Base-by-base conservation (phyloP, 2,329 filamentous ascomycete species). In the Aureobasidium musti region DNA sequence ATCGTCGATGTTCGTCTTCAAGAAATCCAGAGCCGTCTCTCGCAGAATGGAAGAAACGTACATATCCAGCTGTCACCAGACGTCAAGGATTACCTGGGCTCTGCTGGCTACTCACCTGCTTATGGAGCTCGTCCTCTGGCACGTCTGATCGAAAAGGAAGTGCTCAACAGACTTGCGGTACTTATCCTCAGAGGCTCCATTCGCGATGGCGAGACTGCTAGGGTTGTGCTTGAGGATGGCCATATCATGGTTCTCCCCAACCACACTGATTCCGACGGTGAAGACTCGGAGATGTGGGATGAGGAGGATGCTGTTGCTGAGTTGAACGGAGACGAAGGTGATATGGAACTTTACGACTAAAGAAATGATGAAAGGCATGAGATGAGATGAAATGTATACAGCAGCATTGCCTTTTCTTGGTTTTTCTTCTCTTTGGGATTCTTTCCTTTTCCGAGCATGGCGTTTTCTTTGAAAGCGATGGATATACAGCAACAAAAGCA, bases 101-200 rank as follows among this genome's bases (percentile, higher is more conserved):
- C 86, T 47, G 91, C 93, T 0, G 95, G 95, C 11, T 99, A 99
- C 81, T 96, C 91, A 17, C 95, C 95, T 0, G 92, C 91, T 0
- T 99, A 99, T 74, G 95, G 95, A 78, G 95, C 95, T 47, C 86
- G 95, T 67, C 95, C 95, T 41, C 82, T 99, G 26, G 87, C 89
- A 21, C 86, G 95, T 63, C 86, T 99, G 68, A 97, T 99, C 72
- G 95, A 99, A 82, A 95, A 95, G 80, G 95, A 99, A 79, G 92
- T 99, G 2, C 87, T 99, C 73, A 99, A 99, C 79, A 88, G 89
- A 59, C 82, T 99, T 70, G 95, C 95, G 1, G 91, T 99, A 47
- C 85, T 98, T 70, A 96, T 99, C 70, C 84, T 99, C 28, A 87
- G 92, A 70, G 92, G 92, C 70, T 88, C 86, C 65, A 89, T 99